Percentiles rank a stretch among this genome's conserved stretches.
Conservation (phyloP, 2,329 filamentous ascomycete species). For the Epichloe gansuensis region DNA sequence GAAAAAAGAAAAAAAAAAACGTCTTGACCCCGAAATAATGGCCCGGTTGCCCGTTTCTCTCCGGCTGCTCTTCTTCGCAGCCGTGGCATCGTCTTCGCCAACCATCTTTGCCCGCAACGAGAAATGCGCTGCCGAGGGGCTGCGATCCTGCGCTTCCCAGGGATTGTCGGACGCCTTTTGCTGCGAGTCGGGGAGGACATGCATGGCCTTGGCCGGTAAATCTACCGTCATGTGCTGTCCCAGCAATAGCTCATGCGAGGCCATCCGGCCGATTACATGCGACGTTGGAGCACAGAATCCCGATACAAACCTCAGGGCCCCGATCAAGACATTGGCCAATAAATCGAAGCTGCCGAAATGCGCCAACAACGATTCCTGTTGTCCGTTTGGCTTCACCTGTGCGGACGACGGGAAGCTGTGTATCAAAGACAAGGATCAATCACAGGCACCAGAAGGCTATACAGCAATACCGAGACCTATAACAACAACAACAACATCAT, state of each 20-base stretch:
- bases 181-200: constrained; percentile 42
- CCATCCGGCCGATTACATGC: constrained; percentile 52
- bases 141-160: constrained; percentile 36
- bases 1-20: neutral
- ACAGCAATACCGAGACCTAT: constrained; percentile 9
- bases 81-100: constrained; percentile 6
- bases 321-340: constrained; percentile 54
- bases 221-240: constrained; percentile 64
- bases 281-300: constrained; percentile 49
- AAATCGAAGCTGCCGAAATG: constrained; percentile 43
- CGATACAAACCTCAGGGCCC: constrained; percentile 38
- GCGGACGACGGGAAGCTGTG: constrained; percentile 34
- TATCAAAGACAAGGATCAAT: constrained; percentile 37
- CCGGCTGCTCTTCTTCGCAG: constrained; percentile 7
- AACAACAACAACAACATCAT: constrained; percentile 7
- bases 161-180: constrained; percentile 53
- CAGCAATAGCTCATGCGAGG: constrained; percentile 39
- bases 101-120: constrained; percentile 30
- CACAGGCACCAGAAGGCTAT: constrained; percentile 20
- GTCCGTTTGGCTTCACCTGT: constrained; percentile 61
- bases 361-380: constrained; percentile 41
- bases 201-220: constrained; percentile 47
- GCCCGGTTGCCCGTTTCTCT: constrained; percentile 4
- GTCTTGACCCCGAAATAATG: neutral
- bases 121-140: constrained; percentile 37